Conservation (phyloP, 2,329 filamentous ascomycete genomes). For the Geosmithia morbida region DNA sequence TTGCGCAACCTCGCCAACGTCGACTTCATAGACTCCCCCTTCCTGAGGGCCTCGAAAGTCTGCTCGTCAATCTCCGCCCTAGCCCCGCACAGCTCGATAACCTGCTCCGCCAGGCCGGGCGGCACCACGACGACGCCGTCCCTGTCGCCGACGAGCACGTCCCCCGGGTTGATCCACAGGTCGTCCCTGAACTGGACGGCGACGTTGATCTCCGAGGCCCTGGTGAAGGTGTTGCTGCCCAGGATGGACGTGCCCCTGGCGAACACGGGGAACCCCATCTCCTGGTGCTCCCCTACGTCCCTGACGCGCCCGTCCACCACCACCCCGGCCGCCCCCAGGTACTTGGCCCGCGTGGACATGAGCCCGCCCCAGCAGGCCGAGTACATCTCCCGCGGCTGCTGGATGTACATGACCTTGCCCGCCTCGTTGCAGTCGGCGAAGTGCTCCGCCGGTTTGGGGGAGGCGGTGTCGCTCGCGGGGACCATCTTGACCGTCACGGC, state of each 20-base stretch:
- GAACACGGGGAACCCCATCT: conserved; percentile 9
- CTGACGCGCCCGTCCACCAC: conserved; percentile 4
- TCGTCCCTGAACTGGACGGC: conserved; percentile 11
- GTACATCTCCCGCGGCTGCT: conserved; percentile 1
- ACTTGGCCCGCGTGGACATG: conserved; percentile 4
- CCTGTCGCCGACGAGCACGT: conserved; percentile 12
- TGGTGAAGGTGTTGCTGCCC: conserved; percentile 14
- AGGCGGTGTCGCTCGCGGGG: conserved; percentile 10
- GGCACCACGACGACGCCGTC: conserved; percentile 15
- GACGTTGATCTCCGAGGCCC: conserved; percentile 12
- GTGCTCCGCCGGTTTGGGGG: conserved; percentile 15
- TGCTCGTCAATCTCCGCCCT: conserved; percentile 13
- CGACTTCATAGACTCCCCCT: not conserved
- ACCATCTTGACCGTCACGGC: conserved; percentile 40
- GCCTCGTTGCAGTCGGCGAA: conserved; percentile 5
- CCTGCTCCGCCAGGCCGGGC: conserved; percentile 9
- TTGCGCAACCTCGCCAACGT: not conserved
- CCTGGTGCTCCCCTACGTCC: conserved; percentile 4
- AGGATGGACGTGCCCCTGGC: conserved; percentile 11
- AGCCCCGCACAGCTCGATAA: conserved; percentile 12
- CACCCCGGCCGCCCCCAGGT: conserved; percentile 1
- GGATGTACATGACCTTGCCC: conserved; percentile 1
- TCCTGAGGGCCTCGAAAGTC: conserved; percentile 4
- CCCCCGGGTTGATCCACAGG: conserved; percentile 14
- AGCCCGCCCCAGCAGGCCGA: conserved; percentile 4